Evolutionary conservation across 805 yeast species (phyloP), one percentile per base, ranked within the genome.

Genomic region (Saccharomyces jurei): DNA sequence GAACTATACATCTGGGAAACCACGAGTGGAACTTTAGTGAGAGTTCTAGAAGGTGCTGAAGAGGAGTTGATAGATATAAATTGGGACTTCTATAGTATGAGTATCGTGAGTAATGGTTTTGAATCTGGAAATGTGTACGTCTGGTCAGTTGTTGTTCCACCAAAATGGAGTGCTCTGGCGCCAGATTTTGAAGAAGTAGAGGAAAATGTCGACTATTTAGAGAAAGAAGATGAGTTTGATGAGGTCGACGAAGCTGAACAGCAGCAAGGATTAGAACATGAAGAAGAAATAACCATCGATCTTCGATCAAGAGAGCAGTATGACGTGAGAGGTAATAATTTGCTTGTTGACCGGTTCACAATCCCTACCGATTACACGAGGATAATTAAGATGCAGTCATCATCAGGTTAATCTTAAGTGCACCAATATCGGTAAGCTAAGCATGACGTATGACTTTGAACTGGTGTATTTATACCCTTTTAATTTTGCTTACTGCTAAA

Each of bases 101-200:
- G 80, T 57, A 82, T 92, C 32, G 86, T 86, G 9, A 86, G 96
- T 17, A 87, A 88, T 29, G 97, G 97, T 0, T 72, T 88, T 53
- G 98, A 91, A 64, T 76, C 87, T 31, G 97, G 97, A 0, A 76
- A 82, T 41, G 79, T 91, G 1, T 90, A 87, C 65, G 66, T 87
- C 46, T 92, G 97, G 97, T 80, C 86, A 50, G 79, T 88, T 9
- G 80, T 80, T 44, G 81, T 87, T 22, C 95, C 96, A 0, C 97
- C 90, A 63, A 87, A 88, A 71, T 91, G 98, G 98, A 86, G 95
- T 69, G 96, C 97, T 0, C 74, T 91, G 62, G 97, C 97, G 0
- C 97, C 97, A 0, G 98, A 92, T 68, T 91, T 92, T 67, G 96
- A 87, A 50, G 97, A 91, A 68, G 84, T 91, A 47, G 97, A 91